Percentiles rank a stretch among this genome's conserved stretches.
phyloP scores from a whole-genome alignment of 371 early-diverging fungal species.

The Chytridium lagenaria region DNA sequence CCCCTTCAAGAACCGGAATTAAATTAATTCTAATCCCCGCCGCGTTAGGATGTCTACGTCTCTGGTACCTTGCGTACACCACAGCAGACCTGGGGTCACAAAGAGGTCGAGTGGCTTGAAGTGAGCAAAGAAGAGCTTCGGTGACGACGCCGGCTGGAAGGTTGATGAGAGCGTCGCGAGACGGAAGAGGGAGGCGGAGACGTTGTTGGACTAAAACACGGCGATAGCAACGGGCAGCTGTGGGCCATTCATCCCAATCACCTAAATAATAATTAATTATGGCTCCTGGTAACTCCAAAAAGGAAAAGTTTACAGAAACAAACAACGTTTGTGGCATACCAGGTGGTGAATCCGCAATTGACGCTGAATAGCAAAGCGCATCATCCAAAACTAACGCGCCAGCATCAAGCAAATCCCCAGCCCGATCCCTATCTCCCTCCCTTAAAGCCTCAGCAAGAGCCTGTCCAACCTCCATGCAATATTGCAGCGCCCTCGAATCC shows the following conservation, averaged over 20 bases:
- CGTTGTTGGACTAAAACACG: constrained; percentile 39
- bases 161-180: constrained; percentile 6
- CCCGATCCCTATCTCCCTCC: constrained; percentile 34
- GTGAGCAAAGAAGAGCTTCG: constrained; percentile 27
- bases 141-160: constrained; percentile 35
- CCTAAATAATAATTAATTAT: constrained; percentile 25
- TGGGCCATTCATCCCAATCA: constrained; percentile 44
- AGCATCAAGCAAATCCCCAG: constrained; percentile 38
- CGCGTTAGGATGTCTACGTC: constrained; percentile 36
- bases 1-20: constrained; percentile 37
- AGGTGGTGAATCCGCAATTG: constrained; percentile 35
- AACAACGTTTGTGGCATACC: constrained; percentile 23
- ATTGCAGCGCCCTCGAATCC: constrained; percentile 24
- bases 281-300: no score
- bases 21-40: constrained; percentile 39
- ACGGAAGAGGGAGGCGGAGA: constrained; percentile 36
- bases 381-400: constrained; percentile 37
- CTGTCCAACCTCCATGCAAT: constrained; percentile 23
- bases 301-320: no score
- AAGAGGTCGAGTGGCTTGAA: constrained; percentile 34
- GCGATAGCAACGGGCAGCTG: constrained; percentile 41
- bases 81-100: constrained; percentile 22
- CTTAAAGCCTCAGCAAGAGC: constrained; percentile 25
- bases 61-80: constrained; percentile 38
- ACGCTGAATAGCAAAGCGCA: constrained; percentile 21